A percentile compares a stretch with the other conserved stretches of the same genome.
Conservation (phyloP, 768 basidiomycete genomes). For the Heimioporus sp. region DNA sequence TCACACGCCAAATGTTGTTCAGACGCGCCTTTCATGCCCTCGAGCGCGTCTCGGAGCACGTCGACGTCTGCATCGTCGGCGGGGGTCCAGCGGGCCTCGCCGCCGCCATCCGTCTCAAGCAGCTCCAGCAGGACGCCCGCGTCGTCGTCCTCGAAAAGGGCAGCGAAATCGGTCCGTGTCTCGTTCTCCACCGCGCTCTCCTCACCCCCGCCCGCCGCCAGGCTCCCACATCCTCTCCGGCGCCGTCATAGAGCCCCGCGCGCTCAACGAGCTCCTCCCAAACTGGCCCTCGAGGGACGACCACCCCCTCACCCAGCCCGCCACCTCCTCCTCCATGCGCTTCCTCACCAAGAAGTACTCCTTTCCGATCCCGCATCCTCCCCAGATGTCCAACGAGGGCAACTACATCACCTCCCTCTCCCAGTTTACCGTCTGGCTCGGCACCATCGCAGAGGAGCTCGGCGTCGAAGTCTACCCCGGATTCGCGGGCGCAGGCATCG, state of each 20-base stretch:
- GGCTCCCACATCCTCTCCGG: conserved; percentile 95
- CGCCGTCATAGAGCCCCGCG: conserved; percentile 90
- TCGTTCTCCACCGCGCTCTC: background rate
- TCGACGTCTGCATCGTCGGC: conserved; percentile 97
- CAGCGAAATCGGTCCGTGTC: conserved; percentile 75
- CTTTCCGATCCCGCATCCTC: conserved; percentile 90
- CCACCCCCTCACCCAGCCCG: conserved; percentile 81
- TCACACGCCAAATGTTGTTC: no score
- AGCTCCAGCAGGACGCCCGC: conserved; percentile 82
- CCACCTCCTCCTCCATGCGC: conserved; percentile 79
- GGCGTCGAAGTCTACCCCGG: conserved; percentile 98
- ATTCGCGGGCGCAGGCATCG: conserved; percentile 85
- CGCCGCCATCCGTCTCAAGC: conserved; percentile 95
- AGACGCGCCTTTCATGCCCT: conserved; percentile 19
- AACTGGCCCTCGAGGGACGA: conserved; percentile 66
- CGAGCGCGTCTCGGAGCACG: conserved; percentile 65
- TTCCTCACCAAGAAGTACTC: conserved; percentile 69
- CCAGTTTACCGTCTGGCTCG: conserved; percentile 87
- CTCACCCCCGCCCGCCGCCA: conserved; percentile 28
- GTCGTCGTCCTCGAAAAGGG: conserved; percentile 98
- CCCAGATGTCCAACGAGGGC: conserved; percentile 93
- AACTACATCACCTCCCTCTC: conserved; percentile 94
- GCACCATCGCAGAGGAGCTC: conserved; percentile 73
- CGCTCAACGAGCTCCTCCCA: conserved; percentile 88
- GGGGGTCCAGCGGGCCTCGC: conserved; percentile 93